Conservation (phyloP, 2,329 filamentous ascomycete species). For the Paramyrothecium sp. region DNA sequence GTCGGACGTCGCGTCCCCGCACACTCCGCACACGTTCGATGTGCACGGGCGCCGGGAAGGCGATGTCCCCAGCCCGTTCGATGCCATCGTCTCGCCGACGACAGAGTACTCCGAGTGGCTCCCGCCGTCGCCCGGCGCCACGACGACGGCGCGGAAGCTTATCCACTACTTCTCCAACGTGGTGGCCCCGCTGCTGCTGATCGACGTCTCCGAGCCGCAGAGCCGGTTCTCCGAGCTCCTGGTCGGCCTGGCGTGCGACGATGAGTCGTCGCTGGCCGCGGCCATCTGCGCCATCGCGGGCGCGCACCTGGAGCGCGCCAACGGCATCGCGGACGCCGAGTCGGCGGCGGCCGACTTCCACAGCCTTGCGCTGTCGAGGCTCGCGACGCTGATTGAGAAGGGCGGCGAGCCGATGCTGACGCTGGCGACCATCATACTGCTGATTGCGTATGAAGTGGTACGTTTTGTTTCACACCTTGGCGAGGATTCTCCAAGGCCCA, state of each 20-base stretch:
- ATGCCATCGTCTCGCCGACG: neutral
- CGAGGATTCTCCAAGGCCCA: neutral
- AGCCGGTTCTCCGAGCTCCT: neutral
- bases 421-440: neutral
- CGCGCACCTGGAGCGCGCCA: neutral
- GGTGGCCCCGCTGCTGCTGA: neutral
- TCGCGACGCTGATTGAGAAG: neutral
- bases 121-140: neutral
- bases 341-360: neutral
- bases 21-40: neutral
- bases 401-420: neutral
- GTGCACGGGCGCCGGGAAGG: neutral
- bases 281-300: neutral
- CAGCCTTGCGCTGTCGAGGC: neutral
- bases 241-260: neutral
- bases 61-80: neutral
- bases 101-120: neutral
- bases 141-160: neutral
- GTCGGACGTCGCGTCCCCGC: neutral
- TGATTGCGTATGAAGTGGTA: neutral
- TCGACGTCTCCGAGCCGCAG: neutral
- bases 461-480: neutral
- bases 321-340: neutral
- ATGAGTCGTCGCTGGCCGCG: neutral
- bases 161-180: conserved; percentile 1